These are phyloP conservation scores for Pleurotus platypus DNA, from an alignment of 768 basidiomycete genomes.

Conservation along the genomic window DNA sequence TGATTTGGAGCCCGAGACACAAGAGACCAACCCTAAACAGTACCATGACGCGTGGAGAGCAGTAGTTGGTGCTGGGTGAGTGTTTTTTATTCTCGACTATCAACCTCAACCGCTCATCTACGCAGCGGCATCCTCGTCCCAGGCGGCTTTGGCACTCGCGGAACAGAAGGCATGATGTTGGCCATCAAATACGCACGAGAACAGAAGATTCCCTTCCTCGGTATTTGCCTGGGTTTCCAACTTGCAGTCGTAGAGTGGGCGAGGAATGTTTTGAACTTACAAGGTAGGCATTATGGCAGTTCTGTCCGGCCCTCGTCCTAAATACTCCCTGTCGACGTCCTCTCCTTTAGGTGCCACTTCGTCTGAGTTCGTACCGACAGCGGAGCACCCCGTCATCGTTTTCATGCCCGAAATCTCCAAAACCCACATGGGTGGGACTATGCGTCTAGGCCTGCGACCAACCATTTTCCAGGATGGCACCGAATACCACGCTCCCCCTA, in stretches of 20 bases:
- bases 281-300: constrained; percentile 38
- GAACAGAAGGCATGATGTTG: constrained; percentile 95
- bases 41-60: constrained; percentile 97
- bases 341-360: constrained; percentile 73
- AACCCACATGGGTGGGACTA: constrained; percentile 99
- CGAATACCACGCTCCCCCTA: constrained; percentile 26
- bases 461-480: constrained; percentile 80
- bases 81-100: constrained; percentile 1
- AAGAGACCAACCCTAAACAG: constrained; percentile 74
- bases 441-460: constrained; percentile 97
- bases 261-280: constrained; percentile 71
- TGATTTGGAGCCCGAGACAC: constrained; percentile 79
- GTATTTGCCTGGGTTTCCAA: constrained; percentile 98
- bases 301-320: not conserved
- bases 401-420: constrained; percentile 99
- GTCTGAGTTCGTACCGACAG: constrained; percentile 65
- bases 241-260: constrained; percentile 96
- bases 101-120: not conserved
- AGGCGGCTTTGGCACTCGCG: constrained; percentile 91
- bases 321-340: constrained; percentile 11
- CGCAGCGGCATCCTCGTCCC: constrained; percentile 92
- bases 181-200: constrained; percentile 98
- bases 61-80: constrained; percentile 85
- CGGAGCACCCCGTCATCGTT: constrained; percentile 73
- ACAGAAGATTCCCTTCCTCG: constrained; percentile 91